These are phyloP conservation scores for Cetradonia linearis DNA, from an alignment of 495 filamentous ascomycete genomes.

Conservation along the genomic window DNA sequence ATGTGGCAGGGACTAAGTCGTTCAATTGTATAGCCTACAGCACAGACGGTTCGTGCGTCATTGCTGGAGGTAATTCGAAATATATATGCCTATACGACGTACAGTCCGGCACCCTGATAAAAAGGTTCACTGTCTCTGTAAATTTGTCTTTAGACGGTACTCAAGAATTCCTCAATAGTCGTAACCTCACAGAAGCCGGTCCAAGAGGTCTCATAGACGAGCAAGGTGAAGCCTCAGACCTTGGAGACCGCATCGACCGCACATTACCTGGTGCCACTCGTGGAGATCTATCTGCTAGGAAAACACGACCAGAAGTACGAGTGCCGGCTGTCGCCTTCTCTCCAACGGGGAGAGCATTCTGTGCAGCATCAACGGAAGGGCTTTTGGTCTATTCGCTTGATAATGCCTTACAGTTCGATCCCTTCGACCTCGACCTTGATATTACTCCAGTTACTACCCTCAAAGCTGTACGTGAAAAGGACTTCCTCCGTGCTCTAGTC, in stretches of 20 bases:
- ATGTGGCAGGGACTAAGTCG: slow-evolving; percentile 75
- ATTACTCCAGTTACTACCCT: slow-evolving; percentile 79
- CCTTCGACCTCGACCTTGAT: slow-evolving; percentile 87
- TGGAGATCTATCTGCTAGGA: slow-evolving; percentile 70
- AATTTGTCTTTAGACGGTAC: slow-evolving; percentile 92
- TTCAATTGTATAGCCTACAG: slow-evolving; percentile 85
- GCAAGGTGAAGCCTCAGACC: slow-evolving; percentile 78
- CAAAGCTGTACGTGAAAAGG: slow-evolving; percentile 58
- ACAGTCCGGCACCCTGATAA: slow-evolving; percentile 75
- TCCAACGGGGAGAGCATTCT: slow-evolving; percentile 80
- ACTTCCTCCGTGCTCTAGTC: slow-evolving; percentile 82
- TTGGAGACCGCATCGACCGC: slow-evolving; percentile 71
- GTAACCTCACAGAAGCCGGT: slow-evolving; percentile 80
- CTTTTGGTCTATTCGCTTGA: slow-evolving; percentile 87
- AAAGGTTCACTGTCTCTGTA: slow-evolving; percentile 87
- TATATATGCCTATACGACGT: slow-evolving; percentile 95
- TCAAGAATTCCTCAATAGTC: slow-evolving; percentile 91
- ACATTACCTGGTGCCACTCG: slow-evolving; percentile 82
- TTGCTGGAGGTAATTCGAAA: slow-evolving; percentile 91
- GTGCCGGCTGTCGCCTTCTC: slow-evolving; percentile 79
- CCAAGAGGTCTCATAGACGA: slow-evolving; percentile 72
- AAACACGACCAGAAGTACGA: slow-evolving; percentile 69
- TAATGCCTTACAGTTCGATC: slow-evolving; percentile 71
- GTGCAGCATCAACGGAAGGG: slow-evolving; percentile 89
- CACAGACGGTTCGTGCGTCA: slow-evolving; percentile 77